Percentiles rank a stretch among this genome's conserved stretches.
These are phyloP conservation scores for Ganoderma resinaceum DNA, from an alignment of 1,284 basidiomycete genomes.

Conservation along the genomic window DNA sequence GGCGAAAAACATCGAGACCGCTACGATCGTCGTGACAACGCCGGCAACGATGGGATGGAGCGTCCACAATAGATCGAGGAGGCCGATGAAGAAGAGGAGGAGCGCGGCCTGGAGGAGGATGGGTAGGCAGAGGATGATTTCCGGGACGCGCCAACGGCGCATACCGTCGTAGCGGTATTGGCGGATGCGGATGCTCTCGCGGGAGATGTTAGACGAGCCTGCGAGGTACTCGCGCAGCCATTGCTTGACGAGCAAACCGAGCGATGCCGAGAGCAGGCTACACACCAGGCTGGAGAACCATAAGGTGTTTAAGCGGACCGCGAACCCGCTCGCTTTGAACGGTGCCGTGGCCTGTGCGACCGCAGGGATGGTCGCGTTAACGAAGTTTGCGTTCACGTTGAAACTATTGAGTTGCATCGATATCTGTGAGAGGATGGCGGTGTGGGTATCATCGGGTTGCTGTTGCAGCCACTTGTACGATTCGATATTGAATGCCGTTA, in stretches of 20 bases:
- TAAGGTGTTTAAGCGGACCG: slow-evolving; percentile 23
- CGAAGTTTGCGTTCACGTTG: slow-evolving; percentile 18
- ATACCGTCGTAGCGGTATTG: slow-evolving; percentile 28
- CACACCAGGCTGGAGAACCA: slow-evolving; percentile 31
- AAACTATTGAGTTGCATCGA: slow-evolving; percentile 25
- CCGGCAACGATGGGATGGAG: slow-evolving; percentile 23
- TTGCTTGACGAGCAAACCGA: slow-evolving; percentile 29
- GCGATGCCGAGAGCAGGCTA: slow-evolving; percentile 24
- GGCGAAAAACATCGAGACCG: slow-evolving; percentile 13
- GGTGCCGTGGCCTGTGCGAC: neutral
- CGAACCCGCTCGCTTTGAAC: slow-evolving; percentile 17
- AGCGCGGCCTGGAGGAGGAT: slow-evolving; percentile 28
- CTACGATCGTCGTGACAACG: slow-evolving; percentile 21
- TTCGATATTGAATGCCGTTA: slow-evolving; percentile 32
- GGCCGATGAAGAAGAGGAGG: slow-evolving; percentile 28
- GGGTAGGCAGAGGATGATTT: slow-evolving; percentile 28
- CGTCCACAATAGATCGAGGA: slow-evolving; percentile 28
- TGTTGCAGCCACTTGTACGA: slow-evolving; percentile 26
- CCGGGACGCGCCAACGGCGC: slow-evolving; percentile 23
- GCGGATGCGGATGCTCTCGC: slow-evolving; percentile 28
- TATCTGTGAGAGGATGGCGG: slow-evolving; percentile 25
- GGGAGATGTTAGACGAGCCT: slow-evolving; percentile 25
- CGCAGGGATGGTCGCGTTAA: slow-evolving; percentile 21
- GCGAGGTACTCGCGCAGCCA: slow-evolving; percentile 31
- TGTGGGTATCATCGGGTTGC: slow-evolving; percentile 24